phyloP scores from a whole-genome alignment of 2,329 filamentous ascomycete species.

The Epichloe sp. region DNA sequence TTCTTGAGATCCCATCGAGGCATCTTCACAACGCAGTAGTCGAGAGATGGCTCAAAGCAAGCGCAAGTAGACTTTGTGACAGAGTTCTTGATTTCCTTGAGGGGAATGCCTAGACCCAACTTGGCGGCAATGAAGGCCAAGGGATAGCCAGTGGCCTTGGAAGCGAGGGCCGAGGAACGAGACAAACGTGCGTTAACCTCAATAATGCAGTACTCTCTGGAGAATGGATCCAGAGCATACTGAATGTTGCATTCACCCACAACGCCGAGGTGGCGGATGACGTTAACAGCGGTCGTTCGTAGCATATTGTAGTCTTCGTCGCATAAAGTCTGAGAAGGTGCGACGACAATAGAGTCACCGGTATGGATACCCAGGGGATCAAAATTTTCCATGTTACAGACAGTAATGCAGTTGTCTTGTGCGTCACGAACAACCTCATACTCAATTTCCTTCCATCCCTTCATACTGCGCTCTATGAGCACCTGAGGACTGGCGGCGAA shows the following conservation, averaged over 20 bases:
- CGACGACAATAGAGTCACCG: slow-evolving; percentile 95
- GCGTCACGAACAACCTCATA: slow-evolving; percentile 96
- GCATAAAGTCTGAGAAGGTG: slow-evolving; percentile 89
- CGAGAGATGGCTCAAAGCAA: slow-evolving; percentile 95
- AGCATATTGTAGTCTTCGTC: slow-evolving; percentile 99
- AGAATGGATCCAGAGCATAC: slow-evolving; percentile 92
- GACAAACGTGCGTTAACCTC: slow-evolving; percentile 97
- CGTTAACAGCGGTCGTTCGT: slow-evolving; percentile 88
- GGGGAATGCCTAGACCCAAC: slow-evolving; percentile 81
- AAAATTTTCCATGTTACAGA: slow-evolving; percentile 99
- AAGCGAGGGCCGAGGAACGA: slow-evolving; percentile 86
- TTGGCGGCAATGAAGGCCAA: slow-evolving; percentile 95
- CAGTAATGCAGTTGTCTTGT: slow-evolving; percentile 96
- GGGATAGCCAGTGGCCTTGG: slow-evolving; percentile 94
- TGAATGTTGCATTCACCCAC: slow-evolving; percentile 99
- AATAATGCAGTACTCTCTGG: slow-evolving; percentile 95
- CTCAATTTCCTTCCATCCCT: slow-evolving; percentile 99
- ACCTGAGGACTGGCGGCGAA: slow-evolving; percentile 93
- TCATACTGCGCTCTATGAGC: slow-evolving; percentile 95
- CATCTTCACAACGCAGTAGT: slow-evolving; percentile 98
- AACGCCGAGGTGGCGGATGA: slow-evolving; percentile 91
- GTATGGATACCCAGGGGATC: slow-evolving; percentile 97
- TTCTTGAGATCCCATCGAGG: slow-evolving; percentile 98
- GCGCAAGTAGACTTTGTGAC: slow-evolving; percentile 93
- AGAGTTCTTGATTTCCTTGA: slow-evolving; percentile 93